Percentiles rank a stretch among this genome's conserved stretches.
These are phyloP conservation scores for Punctularia strigosozonata DNA, from an alignment of 768 basidiomycete genomes.

Conservation along the genomic window DNA sequence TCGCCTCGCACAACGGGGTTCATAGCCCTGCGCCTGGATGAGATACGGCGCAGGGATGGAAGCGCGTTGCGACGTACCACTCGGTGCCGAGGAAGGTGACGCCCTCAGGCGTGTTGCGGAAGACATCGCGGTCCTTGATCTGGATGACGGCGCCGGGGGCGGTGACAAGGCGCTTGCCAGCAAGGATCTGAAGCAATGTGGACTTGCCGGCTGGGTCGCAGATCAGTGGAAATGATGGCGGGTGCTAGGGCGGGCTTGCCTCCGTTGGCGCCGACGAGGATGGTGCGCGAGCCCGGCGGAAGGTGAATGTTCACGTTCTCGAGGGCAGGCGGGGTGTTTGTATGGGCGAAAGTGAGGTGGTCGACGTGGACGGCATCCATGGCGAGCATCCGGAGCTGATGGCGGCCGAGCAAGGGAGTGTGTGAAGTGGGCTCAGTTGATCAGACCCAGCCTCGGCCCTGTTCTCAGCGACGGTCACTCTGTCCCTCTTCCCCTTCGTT, in stretches of 20 bases:
- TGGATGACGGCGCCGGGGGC: slow-evolving; percentile 39
- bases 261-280: slow-evolving; percentile 91
- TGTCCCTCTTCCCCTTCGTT: too few relatives aligned
- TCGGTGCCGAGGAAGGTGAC: slow-evolving; percentile 90
- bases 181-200: slow-evolving; percentile 88
- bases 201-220: slow-evolving; percentile 66
- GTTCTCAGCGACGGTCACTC: too few relatives aligned
- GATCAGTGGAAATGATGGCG: background rate
- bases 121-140: slow-evolving; percentile 79
- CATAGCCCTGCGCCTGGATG: slow-evolving; percentile 55
- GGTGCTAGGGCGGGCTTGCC: slow-evolving; percentile 35
- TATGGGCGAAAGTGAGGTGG: slow-evolving; percentile 50
- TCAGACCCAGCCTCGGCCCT: too few relatives aligned
- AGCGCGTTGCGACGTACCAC: slow-evolving; percentile 37
- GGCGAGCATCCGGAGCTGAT: slow-evolving; percentile 6
- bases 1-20: slow-evolving; percentile 94
- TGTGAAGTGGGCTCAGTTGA: too few relatives aligned
- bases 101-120: slow-evolving; percentile 72
- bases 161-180: slow-evolving; percentile 76
- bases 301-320: slow-evolving; percentile 53
- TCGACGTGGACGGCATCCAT: slow-evolving; percentile 25
- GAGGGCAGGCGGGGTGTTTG: slow-evolving; percentile 38
- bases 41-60: background rate
- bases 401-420: too few relatives aligned
- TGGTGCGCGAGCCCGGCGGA: slow-evolving; percentile 65